A percentile compares a stretch with the other conserved stretches of the same genome.
phyloP scores from a whole-genome alignment of 1,284 basidiomycete genomes.

The Apiotrichum montevideense region DNA sequence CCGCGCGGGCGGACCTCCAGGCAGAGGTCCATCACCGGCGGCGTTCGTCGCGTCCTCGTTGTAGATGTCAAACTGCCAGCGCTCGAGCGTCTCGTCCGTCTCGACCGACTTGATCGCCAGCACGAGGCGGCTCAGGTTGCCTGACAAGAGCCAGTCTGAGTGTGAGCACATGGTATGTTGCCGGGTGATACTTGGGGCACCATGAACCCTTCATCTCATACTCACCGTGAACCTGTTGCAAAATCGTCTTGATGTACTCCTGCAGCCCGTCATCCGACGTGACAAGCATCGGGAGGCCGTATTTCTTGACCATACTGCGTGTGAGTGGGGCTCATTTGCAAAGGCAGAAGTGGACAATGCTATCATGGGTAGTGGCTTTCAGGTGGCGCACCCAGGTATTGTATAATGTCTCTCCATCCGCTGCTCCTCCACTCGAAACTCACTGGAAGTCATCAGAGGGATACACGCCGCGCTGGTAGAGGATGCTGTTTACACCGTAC shows the following conservation, averaged over 20 bases:
- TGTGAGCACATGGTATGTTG: background rate
- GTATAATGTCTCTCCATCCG: too few species aligned
- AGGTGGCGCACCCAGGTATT: too few species aligned
- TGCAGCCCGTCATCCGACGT: slow-evolving; percentile 88
- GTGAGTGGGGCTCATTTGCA: background rate
- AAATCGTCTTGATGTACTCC: slow-evolving; percentile 85
- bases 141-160: slow-evolving; percentile 83
- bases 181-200: too few species aligned
- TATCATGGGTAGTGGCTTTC: too few species aligned
- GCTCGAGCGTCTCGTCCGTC: slow-evolving; percentile 79
- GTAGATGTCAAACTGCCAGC: slow-evolving; percentile 98
- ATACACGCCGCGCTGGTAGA: slow-evolving; percentile 96
- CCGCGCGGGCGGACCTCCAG: slow-evolving; percentile 17
- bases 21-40: slow-evolving; percentile 1
- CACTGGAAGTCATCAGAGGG: slow-evolving; percentile 85
- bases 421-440: slow-evolving; percentile 4
- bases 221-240: slow-evolving; percentile 83
- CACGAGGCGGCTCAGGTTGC: slow-evolving; percentile 84
- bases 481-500: slow-evolving; percentile 91
- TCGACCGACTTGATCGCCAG: slow-evolving; percentile 95
- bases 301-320: slow-evolving; percentile 92
- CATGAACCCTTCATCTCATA: slow-evolving; percentile 12
- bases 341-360: too few species aligned
- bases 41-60: slow-evolving; percentile 49
- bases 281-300: slow-evolving; percentile 89